Evolutionary conservation across 371 early-diverging fungal genomes (phyloP).

Genomic region (Syncephalastrum sp.): DNA sequence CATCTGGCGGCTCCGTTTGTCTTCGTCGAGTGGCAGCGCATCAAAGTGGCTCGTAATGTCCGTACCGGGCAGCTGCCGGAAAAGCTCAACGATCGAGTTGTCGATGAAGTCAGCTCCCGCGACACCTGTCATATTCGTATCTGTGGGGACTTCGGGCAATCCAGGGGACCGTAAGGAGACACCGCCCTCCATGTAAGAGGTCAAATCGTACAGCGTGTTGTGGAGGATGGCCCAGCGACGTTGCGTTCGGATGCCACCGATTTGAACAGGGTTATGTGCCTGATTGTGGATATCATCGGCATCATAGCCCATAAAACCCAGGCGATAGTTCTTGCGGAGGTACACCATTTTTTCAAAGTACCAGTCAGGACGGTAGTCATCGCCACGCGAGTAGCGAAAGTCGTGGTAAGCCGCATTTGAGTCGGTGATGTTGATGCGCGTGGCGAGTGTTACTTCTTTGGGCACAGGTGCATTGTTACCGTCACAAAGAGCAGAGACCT

Average conservation of each 20-base stretch:
- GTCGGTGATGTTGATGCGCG: slow-evolving; percentile 44
- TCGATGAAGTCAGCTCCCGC: slow-evolving; percentile 49
- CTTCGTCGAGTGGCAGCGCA: slow-evolving; percentile 36
- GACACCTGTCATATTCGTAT: slow-evolving; percentile 47
- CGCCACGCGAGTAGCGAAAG: slow-evolving; percentile 20
- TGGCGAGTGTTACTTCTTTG: slow-evolving; percentile 34
- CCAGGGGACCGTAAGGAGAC: slow-evolving; percentile 30
- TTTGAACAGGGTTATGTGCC: slow-evolving; percentile 28
- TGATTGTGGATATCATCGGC: slow-evolving; percentile 23
- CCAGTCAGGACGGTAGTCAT: slow-evolving; percentile 36
- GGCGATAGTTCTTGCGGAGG: slow-evolving; percentile 22
- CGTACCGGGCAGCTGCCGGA: slow-evolving; percentile 59
- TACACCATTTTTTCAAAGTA: slow-evolving; percentile 33
- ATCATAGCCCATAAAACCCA: slow-evolving; percentile 47
- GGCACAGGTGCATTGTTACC: slow-evolving; percentile 34
- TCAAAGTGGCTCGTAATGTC: slow-evolving; percentile 71
- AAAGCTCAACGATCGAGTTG: slow-evolving; percentile 63
- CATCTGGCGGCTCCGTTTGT: slow-evolving; percentile 39
- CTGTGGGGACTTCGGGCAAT: slow-evolving; percentile 24
- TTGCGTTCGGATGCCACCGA: slow-evolving; percentile 40
- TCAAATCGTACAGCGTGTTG: slow-evolving; percentile 44
- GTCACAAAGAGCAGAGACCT: slow-evolving; percentile 61
- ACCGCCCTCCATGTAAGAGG: slow-evolving; percentile 46
- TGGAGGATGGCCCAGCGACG: slow-evolving; percentile 48
- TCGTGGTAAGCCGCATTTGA: slow-evolving; percentile 32